phyloP scores from a whole-genome alignment of 306 rosid species.

The Morella rubra region DNA sequence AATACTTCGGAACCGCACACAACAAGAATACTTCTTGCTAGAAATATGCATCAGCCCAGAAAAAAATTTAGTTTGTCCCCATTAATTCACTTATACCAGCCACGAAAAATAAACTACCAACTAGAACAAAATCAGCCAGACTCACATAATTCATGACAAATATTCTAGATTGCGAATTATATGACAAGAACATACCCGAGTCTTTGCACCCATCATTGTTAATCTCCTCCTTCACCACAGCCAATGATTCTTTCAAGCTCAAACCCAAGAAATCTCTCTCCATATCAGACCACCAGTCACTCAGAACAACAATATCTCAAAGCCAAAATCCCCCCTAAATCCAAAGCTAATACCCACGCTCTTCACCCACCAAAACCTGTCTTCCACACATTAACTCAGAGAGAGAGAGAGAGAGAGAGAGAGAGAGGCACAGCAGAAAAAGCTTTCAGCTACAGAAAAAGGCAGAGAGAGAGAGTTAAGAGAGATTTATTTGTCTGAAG shows the following conservation, averaged over 20 bases:
- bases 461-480: background rate
- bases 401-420: conserved; percentile 9
- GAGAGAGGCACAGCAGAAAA: conserved; percentile 22
- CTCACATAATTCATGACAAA: conserved; percentile 2
- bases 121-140: background rate
- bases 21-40: background rate
- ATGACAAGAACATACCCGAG: conserved; percentile 39
- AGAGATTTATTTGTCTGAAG: background rate
- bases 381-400: conserved; percentile 14
- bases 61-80: conserved; percentile 16
- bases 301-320: conserved; percentile 12
- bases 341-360: background rate
- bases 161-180: background rate
- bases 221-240: conserved; percentile 64
- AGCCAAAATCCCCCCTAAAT: conserved; percentile 22
- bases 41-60: conserved; percentile 3
- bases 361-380: conserved; percentile 17
- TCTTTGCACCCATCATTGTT: conserved; percentile 47
- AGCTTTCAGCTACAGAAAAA: conserved; percentile 34
- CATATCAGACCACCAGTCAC: conserved; percentile 44
- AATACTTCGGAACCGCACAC: background rate
- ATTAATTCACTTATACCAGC: background rate
- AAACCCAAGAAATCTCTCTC: conserved; percentile 94
- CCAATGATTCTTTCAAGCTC: conserved; percentile 47
- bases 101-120: conserved; percentile 18